Base-by-base conservation (phyloP, 208 protist genomes). In the Spongospora subterranea region DNA sequence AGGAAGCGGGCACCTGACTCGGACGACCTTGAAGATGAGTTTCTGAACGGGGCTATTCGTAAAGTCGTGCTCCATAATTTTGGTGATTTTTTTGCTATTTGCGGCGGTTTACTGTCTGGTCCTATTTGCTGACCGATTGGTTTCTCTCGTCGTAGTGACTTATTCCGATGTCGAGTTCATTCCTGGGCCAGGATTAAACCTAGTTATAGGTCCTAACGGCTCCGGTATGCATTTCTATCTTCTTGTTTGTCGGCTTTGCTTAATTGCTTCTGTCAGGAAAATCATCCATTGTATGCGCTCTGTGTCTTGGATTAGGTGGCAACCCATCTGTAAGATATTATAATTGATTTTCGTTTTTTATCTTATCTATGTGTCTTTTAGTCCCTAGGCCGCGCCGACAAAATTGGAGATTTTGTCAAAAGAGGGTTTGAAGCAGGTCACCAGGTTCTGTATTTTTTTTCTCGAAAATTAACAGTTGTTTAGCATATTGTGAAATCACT, bases 141-240 rank as follows among this genome's bases (percentile, higher is more conserved):
- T 20, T 35, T 43, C 6, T 39, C n/a, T 6, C 35, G 6, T 43
- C 17, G 40, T n/a, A 82, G 71, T 97, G n/a, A 95, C 96, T 35
- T 96, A 96, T 89, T 89, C 90, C 0, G 93, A 96, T 40, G 76
- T 88, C 0, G 93, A 94, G 88, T 91, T 96, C 40, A 29, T 0
- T 0, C 94, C 96, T 76, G 95, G 95, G 39, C 93, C 95, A 1
- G 82, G 93, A 46, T 77, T 97, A 0, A 97, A 97, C 88, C 92
- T 97, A 0, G 92, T 97, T 6, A 93, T 97, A 54, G 96, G 96
- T 11, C 95, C 96, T 1, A 97, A 97, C 88, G 94, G 94, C 29
- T 92, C 93, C 1, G 91, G 92, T 20, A 89, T 24, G 39, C 13
- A 1, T 11, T 6, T 39, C n/a, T 77, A 13, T 24, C 11, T 45